Evolutionary conservation across 2,329 filamentous ascomycete species (phyloP).

Genomic region (Cladosporium sp.): DNA sequence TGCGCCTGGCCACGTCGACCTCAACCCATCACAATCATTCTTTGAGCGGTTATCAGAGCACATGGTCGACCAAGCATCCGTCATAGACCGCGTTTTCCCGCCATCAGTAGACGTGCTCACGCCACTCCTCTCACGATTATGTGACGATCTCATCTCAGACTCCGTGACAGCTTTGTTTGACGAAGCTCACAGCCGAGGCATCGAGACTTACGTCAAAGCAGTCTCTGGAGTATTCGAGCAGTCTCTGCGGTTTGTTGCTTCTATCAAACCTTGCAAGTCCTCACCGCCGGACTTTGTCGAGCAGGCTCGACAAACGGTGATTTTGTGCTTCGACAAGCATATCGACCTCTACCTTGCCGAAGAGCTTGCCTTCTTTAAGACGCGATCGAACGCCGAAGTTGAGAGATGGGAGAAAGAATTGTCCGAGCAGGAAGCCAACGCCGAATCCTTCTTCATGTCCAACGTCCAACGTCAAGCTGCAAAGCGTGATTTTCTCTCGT

Average conservation of each 20-base stretch:
- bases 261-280: constrained; percentile 60
- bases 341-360: constrained; percentile 90
- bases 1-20: constrained; percentile 59
- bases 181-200: constrained; percentile 70
- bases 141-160: constrained; percentile 74
- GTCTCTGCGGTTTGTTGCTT: constrained; percentile 67
- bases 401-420: constrained; percentile 85
- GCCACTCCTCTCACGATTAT: constrained; percentile 72
- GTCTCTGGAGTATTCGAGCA: constrained; percentile 86
- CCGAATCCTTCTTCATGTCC: constrained; percentile 92
- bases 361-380: constrained; percentile 79
- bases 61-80: constrained; percentile 71
- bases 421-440: constrained; percentile 80
- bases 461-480: constrained; percentile 91
- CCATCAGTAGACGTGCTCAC: constrained; percentile 64
- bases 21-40: constrained; percentile 76
- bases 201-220: constrained; percentile 74
- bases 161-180: constrained; percentile 83
- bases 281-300: constrained; percentile 56
- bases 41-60: constrained; percentile 68
- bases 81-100: constrained; percentile 80
- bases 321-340: constrained; percentile 79
- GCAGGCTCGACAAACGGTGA: constrained; percentile 60
- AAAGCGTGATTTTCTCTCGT: constrained; percentile 91
- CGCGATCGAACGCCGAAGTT: constrained; percentile 70